A percentile compares a stretch with the other conserved stretches of the same genome.
These are phyloP conservation scores for Populus hybrid DNA, from an alignment of 441 rosid species.

Conservation along the genomic window DNA sequence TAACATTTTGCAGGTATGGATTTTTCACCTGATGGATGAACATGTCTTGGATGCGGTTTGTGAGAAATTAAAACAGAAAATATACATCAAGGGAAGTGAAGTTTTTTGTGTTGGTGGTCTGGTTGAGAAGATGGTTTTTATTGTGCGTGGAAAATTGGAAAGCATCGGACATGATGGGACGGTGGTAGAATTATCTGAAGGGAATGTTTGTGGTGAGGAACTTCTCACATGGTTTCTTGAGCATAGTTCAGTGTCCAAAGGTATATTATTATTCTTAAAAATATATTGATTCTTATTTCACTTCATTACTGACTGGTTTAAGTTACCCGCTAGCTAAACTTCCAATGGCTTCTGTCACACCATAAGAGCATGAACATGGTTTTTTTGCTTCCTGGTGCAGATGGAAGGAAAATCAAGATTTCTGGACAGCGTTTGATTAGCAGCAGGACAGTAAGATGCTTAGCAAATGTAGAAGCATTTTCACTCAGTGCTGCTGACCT, in stretches of 20 bases:
- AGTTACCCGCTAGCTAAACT: no score
- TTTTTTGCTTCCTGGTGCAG: no score
- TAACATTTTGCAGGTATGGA: conserved; percentile 52
- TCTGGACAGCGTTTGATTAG: no score
- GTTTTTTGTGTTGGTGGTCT: conserved; percentile 50
- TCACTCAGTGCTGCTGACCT: conserved; percentile 72
- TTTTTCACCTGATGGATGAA: conserved; percentile 71
- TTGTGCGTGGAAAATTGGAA: no score
- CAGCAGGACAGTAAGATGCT: conserved; percentile 42
- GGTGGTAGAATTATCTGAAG: no score
- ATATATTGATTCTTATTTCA: neutral
- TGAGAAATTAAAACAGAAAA: conserved; percentile 69
- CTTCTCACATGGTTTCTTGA: conserved; percentile 3
- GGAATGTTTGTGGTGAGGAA: no score
- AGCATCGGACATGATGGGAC: no score
- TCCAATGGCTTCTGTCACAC: no score
- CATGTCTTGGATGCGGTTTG: conserved; percentile 68
- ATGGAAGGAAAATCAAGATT: no score
- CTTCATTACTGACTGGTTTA: no score
- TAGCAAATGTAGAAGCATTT: conserved; percentile 84
- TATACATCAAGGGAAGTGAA: conserved; percentile 57
- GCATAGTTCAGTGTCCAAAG: conserved; percentile 57
- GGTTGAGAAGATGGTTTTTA: conserved; percentile 29
- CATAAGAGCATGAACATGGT: no score
- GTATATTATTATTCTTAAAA: conserved; percentile 22